A percentile compares a stretch with the other conserved stretches of the same genome.
phyloP scores from a whole-genome alignment of 2,329 filamentous ascomycete genomes.

The Xylariaceae sp. region DNA sequence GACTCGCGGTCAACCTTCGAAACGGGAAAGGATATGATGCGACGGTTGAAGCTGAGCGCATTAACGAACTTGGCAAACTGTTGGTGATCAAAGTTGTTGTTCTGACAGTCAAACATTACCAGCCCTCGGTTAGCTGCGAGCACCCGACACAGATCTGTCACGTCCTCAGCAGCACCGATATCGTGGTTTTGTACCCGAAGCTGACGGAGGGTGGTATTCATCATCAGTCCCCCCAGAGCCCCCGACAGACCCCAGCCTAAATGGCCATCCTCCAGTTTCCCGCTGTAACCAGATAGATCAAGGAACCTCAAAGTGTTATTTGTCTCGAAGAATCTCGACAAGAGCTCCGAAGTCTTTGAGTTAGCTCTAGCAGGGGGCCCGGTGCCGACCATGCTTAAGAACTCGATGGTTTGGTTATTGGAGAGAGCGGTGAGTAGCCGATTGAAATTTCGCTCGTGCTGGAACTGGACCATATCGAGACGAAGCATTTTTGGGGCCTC shows the following conservation, averaged over 20 bases:
- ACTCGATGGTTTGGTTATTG: conserved; percentile 40
- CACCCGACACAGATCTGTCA: conserved; percentile 38
- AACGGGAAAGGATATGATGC: conserved; percentile 24
- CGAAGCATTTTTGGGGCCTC: conserved; percentile 43
- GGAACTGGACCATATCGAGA: conserved; percentile 52
- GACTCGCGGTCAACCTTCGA: conserved; percentile 18
- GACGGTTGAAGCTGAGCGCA: conserved; percentile 20
- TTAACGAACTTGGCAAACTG: conserved; percentile 22
- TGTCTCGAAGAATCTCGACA: conserved; percentile 43
- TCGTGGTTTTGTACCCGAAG: conserved; percentile 51
- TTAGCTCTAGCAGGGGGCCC: conserved; percentile 40
- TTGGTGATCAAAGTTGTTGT: conserved; percentile 43
- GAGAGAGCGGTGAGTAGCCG: conserved; percentile 42
- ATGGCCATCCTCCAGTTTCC: conserved; percentile 50
- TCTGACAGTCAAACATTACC: conserved; percentile 45
- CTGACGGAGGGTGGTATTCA: conserved; percentile 38
- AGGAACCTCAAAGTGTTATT: conserved; percentile 46
- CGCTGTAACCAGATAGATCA: conserved; percentile 49
- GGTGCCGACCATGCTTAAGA: conserved; percentile 47
- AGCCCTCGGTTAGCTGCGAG: conserved; percentile 42
- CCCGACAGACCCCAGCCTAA: conserved; percentile 46
- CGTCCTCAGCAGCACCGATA: conserved; percentile 33
- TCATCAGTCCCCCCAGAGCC: conserved; percentile 38
- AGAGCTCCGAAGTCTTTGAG: conserved; percentile 37
- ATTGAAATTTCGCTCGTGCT: conserved; percentile 42